phyloP scores from a whole-genome alignment of 1,284 basidiomycete species.

The Mycosarcoma maydis region DNA sequence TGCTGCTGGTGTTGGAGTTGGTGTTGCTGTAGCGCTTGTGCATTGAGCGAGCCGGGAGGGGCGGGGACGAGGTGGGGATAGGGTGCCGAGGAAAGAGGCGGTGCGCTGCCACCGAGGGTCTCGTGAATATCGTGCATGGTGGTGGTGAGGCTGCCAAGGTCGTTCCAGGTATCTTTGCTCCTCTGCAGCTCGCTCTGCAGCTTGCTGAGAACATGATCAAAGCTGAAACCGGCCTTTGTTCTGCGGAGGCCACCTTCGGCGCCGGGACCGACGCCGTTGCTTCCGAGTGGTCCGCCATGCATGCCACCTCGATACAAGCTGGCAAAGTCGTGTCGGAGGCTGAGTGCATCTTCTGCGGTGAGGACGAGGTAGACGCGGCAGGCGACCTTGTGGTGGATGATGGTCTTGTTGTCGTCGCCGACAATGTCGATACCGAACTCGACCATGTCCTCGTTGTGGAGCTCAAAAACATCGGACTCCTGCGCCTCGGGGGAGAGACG shows the following conservation, averaged over 20 bases:
- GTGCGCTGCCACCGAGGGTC: slow-evolving; percentile 80
- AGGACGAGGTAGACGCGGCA: slow-evolving; percentile 90
- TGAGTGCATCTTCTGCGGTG: slow-evolving; percentile 79
- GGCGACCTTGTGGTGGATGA: slow-evolving; percentile 97
- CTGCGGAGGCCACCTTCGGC: slow-evolving; percentile 63
- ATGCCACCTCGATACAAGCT: slow-evolving; percentile 63
- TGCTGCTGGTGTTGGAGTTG: slow-evolving; percentile 31
- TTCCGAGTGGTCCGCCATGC: slow-evolving; percentile 58
- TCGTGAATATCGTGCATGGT: slow-evolving; percentile 91
- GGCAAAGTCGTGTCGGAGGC: slow-evolving; percentile 63
- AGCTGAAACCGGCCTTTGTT: slow-evolving; percentile 70
- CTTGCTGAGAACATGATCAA: slow-evolving; percentile 82
- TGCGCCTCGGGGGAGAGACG: slow-evolving; percentile 87
- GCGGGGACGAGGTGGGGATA: slow-evolving; percentile 63
- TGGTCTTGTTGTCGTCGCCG: slow-evolving; percentile 96
- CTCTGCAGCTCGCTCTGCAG: slow-evolving; percentile 90
- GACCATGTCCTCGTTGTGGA: slow-evolving; percentile 92
- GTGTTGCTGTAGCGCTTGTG: slow-evolving; percentile 31
- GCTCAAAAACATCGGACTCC: slow-evolving; percentile 91
- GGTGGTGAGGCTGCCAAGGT: slow-evolving; percentile 81
- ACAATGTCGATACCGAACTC: slow-evolving; percentile 99
- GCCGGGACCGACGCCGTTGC: slow-evolving; percentile 60
- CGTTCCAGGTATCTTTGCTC: slow-evolving; percentile 90
- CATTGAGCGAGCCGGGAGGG: slow-evolving; percentile 12
- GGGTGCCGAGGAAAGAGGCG: slow-evolving; percentile 62